Percentiles rank a stretch among this genome's conserved stretches.
Conservation (phyloP, 176 grass and related monocot genomes). For the Musa itinerans region DNA sequence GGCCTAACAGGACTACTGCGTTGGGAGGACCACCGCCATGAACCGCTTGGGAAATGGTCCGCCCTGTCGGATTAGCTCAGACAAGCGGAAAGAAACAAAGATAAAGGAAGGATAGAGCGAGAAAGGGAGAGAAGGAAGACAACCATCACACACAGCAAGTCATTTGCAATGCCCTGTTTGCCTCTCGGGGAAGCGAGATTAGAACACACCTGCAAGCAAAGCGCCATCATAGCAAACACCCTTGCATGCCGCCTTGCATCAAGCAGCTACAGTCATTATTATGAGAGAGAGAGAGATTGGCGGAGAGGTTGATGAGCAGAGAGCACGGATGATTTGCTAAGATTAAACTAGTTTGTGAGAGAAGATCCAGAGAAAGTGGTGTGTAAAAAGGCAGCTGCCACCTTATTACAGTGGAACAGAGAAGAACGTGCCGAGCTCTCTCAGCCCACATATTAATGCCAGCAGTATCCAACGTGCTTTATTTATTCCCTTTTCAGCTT, state of each 20-base stretch:
- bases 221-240: background rate
- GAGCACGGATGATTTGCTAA: no score
- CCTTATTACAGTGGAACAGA: background rate
- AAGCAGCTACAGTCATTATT: background rate
- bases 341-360: no score
- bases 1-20: background rate
- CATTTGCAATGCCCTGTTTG: background rate
- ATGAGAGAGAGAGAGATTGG: background rate
- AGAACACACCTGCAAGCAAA: background rate
- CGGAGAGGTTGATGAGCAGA: no score
- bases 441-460: background rate
- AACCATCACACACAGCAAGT: background rate
- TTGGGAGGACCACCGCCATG: background rate
- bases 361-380: no score
- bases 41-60: background rate
- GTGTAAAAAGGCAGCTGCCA: background rate
- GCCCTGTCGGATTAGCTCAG: background rate
- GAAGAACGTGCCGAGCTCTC: background rate
- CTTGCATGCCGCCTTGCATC: background rate
- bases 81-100: background rate
- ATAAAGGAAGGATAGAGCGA: no score
- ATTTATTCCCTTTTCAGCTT: constrained; percentile 1
- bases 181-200: background rate
- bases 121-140: background rate
- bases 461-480: background rate